These are phyloP conservation scores for Penicillium daleae DNA, from an alignment of 495 filamentous ascomycete genomes.

Conservation along the genomic window DNA sequence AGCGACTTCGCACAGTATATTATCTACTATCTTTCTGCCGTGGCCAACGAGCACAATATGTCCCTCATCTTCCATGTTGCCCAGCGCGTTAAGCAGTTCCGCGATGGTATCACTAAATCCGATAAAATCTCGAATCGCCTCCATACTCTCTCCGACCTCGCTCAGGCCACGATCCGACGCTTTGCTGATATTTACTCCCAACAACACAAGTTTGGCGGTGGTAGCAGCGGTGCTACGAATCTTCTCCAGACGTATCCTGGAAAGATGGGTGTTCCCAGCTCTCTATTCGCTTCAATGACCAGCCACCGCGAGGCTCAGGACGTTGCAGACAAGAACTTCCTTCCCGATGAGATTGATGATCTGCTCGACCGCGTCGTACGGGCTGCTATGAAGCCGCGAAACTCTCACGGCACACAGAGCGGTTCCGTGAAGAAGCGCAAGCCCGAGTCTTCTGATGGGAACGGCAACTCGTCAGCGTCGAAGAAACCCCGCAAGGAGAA, in stretches of 20 bases:
- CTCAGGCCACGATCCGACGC: conserved; percentile 77
- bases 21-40: conserved; percentile 80
- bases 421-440: conserved; percentile 51
- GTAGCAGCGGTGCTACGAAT: conserved; percentile 67
- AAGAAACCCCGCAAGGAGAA: conserved; percentile 53
- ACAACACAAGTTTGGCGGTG: conserved; percentile 54
- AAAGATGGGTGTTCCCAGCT: conserved; percentile 77
- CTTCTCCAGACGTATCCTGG: conserved; percentile 78
- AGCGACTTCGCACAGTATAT: conserved; percentile 83
- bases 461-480: conserved; percentile 34
- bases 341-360: conserved; percentile 83
- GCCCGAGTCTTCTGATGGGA: conserved; percentile 41
- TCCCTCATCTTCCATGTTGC: conserved; percentile 89
- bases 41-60: conserved; percentile 85
- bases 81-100: conserved; percentile 88
- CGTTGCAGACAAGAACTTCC: conserved; percentile 80
- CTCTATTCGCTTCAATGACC: conserved; percentile 73
- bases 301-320: conserved; percentile 79
- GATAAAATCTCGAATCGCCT: conserved; percentile 60
- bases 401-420: conserved; percentile 30
- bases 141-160: conserved; percentile 87
- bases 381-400: conserved; percentile 46
- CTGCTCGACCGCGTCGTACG: conserved; percentile 68
- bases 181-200: conserved; percentile 68
- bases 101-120: conserved; percentile 69